Evolutionary conservation across 768 basidiomycete species (phyloP).

Genomic region (Agrocybe chaxingu): DNA sequence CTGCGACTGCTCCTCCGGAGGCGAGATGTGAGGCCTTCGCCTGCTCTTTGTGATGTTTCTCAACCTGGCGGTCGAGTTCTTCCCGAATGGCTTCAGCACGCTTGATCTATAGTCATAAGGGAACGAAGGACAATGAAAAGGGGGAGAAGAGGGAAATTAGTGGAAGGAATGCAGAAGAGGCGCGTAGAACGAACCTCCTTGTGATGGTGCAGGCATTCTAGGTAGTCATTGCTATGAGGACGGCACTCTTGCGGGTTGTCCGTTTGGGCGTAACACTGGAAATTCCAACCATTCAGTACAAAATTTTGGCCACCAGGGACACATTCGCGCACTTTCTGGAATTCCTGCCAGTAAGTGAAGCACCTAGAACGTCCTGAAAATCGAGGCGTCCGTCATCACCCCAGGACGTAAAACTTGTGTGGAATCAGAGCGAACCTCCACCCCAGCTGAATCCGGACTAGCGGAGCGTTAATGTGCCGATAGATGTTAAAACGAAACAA

Average conservation of each 20-base stretch:
- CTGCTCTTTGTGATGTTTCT: constrained; percentile 57
- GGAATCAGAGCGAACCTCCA: constrained; percentile 30
- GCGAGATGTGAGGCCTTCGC: constrained; percentile 50
- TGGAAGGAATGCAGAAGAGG: background rate
- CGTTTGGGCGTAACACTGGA: constrained; percentile 81
- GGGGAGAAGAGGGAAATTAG: background rate
- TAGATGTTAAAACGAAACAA: constrained; percentile 2
- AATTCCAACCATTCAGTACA: background rate
- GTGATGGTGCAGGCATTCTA: constrained; percentile 86
- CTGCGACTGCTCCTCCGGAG: constrained; percentile 71
- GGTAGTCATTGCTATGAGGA: constrained; percentile 75
- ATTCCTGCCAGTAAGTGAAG: constrained; percentile 91
- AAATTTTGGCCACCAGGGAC: background rate
- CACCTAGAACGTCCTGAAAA: constrained; percentile 75
- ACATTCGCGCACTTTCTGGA: constrained; percentile 53
- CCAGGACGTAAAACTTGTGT: background rate
- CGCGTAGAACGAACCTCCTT: constrained; percentile 67
- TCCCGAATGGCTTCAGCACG: constrained; percentile 65
- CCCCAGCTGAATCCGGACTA: constrained; percentile 47
- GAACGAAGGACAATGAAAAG: background rate
- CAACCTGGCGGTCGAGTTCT: constrained; percentile 66
- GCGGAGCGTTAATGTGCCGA: background rate
- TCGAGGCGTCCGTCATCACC: background rate
- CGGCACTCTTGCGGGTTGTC: constrained; percentile 74
- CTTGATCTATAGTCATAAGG: constrained; percentile 30